A percentile compares a stretch with the other conserved stretches of the same genome.
Evolutionary conservation across 2,329 filamentous ascomycete genomes (phyloP).

Genomic region (Botrytis aclada): DNA sequence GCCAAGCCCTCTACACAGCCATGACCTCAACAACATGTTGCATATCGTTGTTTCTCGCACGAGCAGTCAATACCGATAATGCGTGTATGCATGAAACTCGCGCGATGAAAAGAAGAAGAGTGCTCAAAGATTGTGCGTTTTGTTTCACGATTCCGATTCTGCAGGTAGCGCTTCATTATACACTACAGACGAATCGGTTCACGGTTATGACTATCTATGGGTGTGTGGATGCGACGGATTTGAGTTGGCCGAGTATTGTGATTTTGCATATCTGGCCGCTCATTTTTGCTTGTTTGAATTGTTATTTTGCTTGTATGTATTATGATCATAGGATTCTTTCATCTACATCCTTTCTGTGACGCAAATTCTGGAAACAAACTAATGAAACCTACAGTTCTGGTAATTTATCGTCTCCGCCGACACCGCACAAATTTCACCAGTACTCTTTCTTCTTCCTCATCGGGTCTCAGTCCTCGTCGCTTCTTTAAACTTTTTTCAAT

Average conservation of each 20-base stretch:
- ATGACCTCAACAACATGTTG: constrained; percentile 52
- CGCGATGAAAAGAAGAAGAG: constrained; percentile 46
- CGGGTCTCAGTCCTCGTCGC: constrained; percentile 54
- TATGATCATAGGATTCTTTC: not conserved
- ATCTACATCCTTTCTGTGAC: not conserved
- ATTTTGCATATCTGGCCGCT: constrained; percentile 55
- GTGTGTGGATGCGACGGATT: constrained; percentile 52
- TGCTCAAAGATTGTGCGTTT: constrained; percentile 51
- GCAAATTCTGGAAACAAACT: not conserved
- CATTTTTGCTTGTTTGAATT: constrained; percentile 50
- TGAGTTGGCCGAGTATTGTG: constrained; percentile 55
- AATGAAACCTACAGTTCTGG: constrained; percentile 46
- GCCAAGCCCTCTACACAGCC: constrained; percentile 51
- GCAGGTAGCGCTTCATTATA: constrained; percentile 54
- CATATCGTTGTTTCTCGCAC: constrained; percentile 58
- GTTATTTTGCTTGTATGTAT: constrained; percentile 56
- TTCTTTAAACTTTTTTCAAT: constrained; percentile 62
- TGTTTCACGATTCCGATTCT: constrained; percentile 55
- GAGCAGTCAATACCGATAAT: constrained; percentile 57
- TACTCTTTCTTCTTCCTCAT: constrained; percentile 50
- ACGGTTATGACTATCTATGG: constrained; percentile 56
- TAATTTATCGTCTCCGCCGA: constrained; percentile 57
- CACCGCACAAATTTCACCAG: constrained; percentile 57
- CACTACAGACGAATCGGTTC: constrained; percentile 59
- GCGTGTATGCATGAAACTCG: constrained; percentile 49